Evolutionary conservation across 345 rosid genomes (phyloP), one percentile per base, ranked within the genome.

Genomic region (Stellera chamaejasme): DNA sequence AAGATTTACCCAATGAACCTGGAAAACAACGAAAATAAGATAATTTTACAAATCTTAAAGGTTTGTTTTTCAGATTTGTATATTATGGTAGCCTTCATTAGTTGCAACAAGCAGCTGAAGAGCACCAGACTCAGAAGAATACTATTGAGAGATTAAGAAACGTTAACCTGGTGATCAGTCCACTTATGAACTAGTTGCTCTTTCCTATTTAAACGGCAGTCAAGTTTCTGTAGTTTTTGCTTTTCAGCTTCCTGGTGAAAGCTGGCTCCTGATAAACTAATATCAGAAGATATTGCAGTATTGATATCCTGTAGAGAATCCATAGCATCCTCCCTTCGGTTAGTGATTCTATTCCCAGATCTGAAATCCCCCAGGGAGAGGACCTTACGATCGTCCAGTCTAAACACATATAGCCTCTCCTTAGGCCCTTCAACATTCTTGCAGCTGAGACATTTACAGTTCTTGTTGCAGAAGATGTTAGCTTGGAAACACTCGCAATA

Each of bases 401-500:
- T 68, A 57, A 53, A 43, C 52, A 27, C 49, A 62, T 44, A 25
- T 55, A 60, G 27, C 25, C n/a, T 57, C 39, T 61, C 62, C 63
- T 65, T 36, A 52, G 47, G 13, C n/a, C 41, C 66, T 50, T 50
- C 65, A 48, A 60, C 63, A 57, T 74, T 79, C 67, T 65, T 68
- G 66, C 81, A 79, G 62, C 70, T 62, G 54, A 63, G 36, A 45
- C 90, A 83, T 66, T 74, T 74, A 69, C 89, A 80, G 49, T 68
- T 77, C 27, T 68, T 75, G 19, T 78, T 73, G 75, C 83, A 83
- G 48, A 60, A 39, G 39, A 68, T 64, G 10, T 72, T 75, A 61
- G 80, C 85, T 60, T 72, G 79, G 65, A 77, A 80, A 65, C 89
- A 78, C 67, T 83, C 85, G 46, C 89, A 80, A 45, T 83, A 83